Percentiles rank a stretch among this genome's conserved stretches.
phyloP scores from a whole-genome alignment of 208 protist genomes.

The Crithidia fasciculata region DNA sequence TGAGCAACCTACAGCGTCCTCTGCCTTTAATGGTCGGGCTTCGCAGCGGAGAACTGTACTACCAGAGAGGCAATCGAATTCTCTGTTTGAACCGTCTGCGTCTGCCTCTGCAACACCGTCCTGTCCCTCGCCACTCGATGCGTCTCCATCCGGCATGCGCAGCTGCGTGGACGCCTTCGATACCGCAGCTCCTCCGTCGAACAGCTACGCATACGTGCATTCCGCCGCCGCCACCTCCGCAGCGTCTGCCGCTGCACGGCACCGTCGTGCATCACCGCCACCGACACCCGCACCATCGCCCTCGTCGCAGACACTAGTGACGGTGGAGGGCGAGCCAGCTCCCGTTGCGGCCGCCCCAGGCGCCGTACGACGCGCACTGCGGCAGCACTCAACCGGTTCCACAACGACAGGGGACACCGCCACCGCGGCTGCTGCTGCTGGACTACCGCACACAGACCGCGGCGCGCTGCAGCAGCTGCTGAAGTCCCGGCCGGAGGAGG shows the following conservation, averaged over 20 bases:
- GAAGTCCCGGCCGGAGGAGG: too few relatives aligned
- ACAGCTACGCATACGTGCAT: conserved; percentile 28
- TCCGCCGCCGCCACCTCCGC: neutral
- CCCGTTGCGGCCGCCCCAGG: conserved; percentile 15
- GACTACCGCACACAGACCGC: too few relatives aligned
- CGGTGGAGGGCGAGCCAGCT: conserved; percentile 18
- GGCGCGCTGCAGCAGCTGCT: too few relatives aligned
- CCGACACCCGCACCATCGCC: too few relatives aligned
- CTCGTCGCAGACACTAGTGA: neutral
- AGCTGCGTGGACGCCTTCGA: neutral
- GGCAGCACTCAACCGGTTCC: neutral
- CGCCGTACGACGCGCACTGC: conserved; percentile 23
- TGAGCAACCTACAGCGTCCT: too few relatives aligned
- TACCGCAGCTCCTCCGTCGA: neutral
- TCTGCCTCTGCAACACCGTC: neutral
- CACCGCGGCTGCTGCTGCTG: neutral
- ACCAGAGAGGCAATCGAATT: too few relatives aligned
- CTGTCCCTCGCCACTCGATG: neutral
- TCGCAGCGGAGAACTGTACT: too few relatives aligned
- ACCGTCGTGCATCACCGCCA: too few relatives aligned
- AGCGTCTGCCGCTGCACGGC: too few relatives aligned
- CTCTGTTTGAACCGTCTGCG: neutral
- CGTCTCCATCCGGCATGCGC: neutral
- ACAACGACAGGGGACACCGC: neutral
- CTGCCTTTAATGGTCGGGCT: too few relatives aligned